Conservation (phyloP, 768 basidiomycete genomes). For the Leccinum subtestaceum region DNA sequence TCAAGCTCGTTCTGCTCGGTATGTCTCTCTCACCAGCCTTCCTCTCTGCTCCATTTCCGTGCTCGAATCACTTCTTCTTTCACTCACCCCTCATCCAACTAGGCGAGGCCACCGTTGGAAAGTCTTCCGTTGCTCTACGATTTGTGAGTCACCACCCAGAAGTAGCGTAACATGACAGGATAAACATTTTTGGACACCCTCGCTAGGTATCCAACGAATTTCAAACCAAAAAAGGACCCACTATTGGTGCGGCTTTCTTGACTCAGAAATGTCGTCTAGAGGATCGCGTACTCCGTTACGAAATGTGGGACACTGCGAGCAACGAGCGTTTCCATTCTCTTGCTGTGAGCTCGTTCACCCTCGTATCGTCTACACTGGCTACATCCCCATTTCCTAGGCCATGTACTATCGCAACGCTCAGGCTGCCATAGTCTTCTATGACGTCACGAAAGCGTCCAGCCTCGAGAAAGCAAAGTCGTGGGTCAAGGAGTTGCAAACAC, state of each 20-base stretch:
- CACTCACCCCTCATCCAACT: neutral
- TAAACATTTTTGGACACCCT: neutral
- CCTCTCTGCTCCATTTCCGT: neutral
- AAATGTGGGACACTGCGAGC: slow-evolving; percentile 97
- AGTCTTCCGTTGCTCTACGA: slow-evolving; percentile 96
- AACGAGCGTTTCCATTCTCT: slow-evolving; percentile 98
- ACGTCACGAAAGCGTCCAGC: slow-evolving; percentile 93
- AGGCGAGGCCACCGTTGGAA: slow-evolving; percentile 99
- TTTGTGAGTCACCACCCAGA: slow-evolving; percentile 61
- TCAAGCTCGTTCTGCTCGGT: slow-evolving; percentile 97
- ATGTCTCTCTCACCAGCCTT: slow-evolving; percentile 23
- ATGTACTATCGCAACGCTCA: slow-evolving; percentile 99
- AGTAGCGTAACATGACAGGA: slow-evolving; percentile 6
- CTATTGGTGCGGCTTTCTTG: slow-evolving; percentile 94
- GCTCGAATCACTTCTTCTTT: neutral
- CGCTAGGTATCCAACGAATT: slow-evolving; percentile 91
- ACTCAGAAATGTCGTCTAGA: slow-evolving; percentile 95
- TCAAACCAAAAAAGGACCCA: slow-evolving; percentile 97
- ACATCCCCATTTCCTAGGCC: slow-evolving; percentile 48
- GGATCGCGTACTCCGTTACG: slow-evolving; percentile 89
- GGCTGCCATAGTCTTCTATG: slow-evolving; percentile 97
- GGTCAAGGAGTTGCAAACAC: slow-evolving; percentile 98
- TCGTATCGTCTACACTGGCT: slow-evolving; percentile 5
- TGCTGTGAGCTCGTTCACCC: slow-evolving; percentile 55
- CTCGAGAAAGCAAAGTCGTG: slow-evolving; percentile 99